Evolutionary conservation across 2,329 filamentous ascomycete species (phyloP).

Genomic region (Penicillium thymicola): DNA sequence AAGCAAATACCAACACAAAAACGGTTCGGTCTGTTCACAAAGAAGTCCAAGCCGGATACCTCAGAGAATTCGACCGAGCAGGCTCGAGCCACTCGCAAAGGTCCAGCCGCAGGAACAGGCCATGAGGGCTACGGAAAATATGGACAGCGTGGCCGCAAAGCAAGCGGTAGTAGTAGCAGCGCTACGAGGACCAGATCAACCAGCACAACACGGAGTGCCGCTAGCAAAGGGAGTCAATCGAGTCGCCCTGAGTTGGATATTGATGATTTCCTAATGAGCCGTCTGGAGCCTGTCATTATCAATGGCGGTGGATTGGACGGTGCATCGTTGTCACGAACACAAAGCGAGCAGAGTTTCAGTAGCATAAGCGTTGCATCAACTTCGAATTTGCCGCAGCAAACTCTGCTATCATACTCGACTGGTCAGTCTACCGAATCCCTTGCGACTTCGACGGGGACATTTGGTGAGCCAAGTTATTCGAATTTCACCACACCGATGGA

Average conservation of each 20-base stretch:
- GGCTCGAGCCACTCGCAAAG: conserved; percentile 62
- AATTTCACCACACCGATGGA: background rate
- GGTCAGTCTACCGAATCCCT: conserved; percentile 37
- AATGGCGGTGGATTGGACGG: conserved; percentile 43
- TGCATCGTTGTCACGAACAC: conserved; percentile 34
- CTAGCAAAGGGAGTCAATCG: conserved; percentile 42
- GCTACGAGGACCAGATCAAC: conserved; percentile 41
- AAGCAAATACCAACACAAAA: conserved; percentile 44
- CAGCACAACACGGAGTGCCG: conserved; percentile 39
- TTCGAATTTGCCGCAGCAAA: conserved; percentile 20
- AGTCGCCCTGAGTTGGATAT: conserved; percentile 43
- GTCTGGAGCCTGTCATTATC: conserved; percentile 51
- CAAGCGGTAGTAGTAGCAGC: conserved; percentile 41
- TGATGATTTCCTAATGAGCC: conserved; percentile 48
- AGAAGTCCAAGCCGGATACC: conserved; percentile 64
- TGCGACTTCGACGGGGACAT: conserved; percentile 24
- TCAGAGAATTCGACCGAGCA: conserved; percentile 52
- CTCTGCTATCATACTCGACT: conserved; percentile 24
- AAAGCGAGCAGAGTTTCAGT: conserved; percentile 42
- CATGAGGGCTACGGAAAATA: conserved; percentile 66
- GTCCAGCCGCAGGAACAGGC: conserved; percentile 86
- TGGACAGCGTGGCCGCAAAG: conserved; percentile 43
- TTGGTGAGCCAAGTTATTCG: conserved; percentile 15
- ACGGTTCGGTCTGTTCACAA: conserved; percentile 76
- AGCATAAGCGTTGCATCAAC: conserved; percentile 31